Base-by-base conservation (phyloP, 306 rosid genomes). In the Phaseolus lunatus region DNA sequence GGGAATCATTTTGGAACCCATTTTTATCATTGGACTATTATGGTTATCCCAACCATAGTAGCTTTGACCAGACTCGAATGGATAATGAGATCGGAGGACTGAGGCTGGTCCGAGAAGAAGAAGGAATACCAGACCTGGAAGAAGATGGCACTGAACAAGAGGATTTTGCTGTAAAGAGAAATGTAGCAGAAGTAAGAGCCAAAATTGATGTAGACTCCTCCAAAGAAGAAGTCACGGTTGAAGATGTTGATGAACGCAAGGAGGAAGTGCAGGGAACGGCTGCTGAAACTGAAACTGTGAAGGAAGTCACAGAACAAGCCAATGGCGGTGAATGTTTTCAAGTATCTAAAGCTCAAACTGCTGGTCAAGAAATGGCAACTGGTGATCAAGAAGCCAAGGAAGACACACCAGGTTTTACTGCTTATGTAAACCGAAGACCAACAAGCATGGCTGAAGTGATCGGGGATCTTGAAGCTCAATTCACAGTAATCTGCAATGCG, bases 1-100 rank as follows among this genome's bases (percentile, higher is more conserved):
- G 99, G 99, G 96, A 95, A 82, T 91, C 85, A 78, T 91, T 90
- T 59, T 95, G 99, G 98, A 91, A 95, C 61, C 99, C 97, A 0
- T 95, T 95, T 89, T 82, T 91, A 29, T 88, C 99, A 16, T 52
- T 92, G 61, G 97, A 92, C 81, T 77, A 92, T 85, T 91, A 89
- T 57, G 90, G 89, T 53, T 92, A 90, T 84, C 93, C 96, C 62
- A 85, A 83, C 35, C 58, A 35, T 57, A 80, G 67, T 75, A 86
- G 87, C 80, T 77, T 85, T 52, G 95, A 86, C 4, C 88, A 82
- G 37, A 75, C 56, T 22, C 68, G 75, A 43, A 81, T 73, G 81
- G 93, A 95, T 72, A 93, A 90, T 72, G 97, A 90, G 47, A 82
- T 77, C 10, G 79, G 89, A 83, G 97, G 89, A 44, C 81, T 93